Evolutionary conservation across 1,139 yeast genomes (phyloP), one percentile per base, ranked within the genome.

Genomic region (Kurtzmaniella quercitrusa): DNA sequence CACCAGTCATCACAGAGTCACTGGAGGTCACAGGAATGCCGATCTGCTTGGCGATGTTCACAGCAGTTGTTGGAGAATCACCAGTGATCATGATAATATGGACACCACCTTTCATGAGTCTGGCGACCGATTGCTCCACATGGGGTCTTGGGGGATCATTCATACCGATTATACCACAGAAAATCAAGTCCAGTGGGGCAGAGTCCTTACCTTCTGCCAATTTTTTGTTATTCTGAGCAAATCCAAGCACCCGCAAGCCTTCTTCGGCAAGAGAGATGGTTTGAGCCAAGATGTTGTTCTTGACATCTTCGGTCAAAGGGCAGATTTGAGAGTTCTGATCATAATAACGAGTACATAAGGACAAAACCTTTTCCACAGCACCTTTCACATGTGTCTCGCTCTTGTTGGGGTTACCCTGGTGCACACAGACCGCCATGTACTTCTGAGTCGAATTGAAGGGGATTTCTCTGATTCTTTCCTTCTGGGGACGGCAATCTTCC

Each of bases 41-140:
- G 55, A 90, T 89, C 63, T 89, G 94, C 49, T 77, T 79, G 3
- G 97, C 98, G 61, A 94, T 90, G 50, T 88, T 84, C 15, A 77
- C 67, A 3, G 98, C 98, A n/a, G 98, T 93, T 10, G 85, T 81
- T 52, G 91, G 96, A 39, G 91, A 79, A 63, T 93, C 98, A 53
- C 98, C 98, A 16, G 98, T 93, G 53, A 93, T 91, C 98, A 93
- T 93, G 43, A 93, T 86, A 14, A 93, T 90, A 59, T 89, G 95
- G 37, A 93, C 98, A 42, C 98, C 96, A 49, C 97, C 96, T 57
- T 82, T 82, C 74, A 89, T 75, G 48, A 93, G 73, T 50, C 81
- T 70, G 15, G 86, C 77, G 48, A 93, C 78, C 1, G 96, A 83
- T 45, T 74, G 69, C 42, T 79, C 76, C 5, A 90, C 97, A 48